Evolutionary conservation across 140 eudicot species (phyloP), one percentile per base, ranked within the genome.

Genomic region (Bidens hawaiensis): DNA sequence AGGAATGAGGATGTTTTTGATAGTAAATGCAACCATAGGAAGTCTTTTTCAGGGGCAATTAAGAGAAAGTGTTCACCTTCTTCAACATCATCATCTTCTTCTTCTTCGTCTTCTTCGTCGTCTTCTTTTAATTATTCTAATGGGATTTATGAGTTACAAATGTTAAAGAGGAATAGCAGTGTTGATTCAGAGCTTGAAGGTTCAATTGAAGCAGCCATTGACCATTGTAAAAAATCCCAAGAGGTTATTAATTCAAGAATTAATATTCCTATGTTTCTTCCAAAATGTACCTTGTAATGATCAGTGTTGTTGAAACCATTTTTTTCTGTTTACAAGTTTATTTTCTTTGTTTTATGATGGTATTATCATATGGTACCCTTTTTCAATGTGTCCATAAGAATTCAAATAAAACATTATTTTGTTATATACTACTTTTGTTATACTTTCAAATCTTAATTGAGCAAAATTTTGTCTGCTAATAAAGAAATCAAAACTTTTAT

Each of bases 191-290:
- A 90, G 74, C 65, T 73, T 40, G 97, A 83, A 62, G 78, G 83
- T 38, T 79, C 95, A 24, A 86, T 90, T 67, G 90, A 90, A 51
- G 89, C 94, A 30, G 97, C 97, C 41, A 90, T 90, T 76, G 97
- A 94, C 65, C 88, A 90, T 68, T 90, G 97, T 69, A 89, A 89
- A 69, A 85, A 76, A 53, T 80, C 97, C 54, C 91, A 78, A 45
- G 73, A 77, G 80, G 52, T 49, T 38, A 63, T 67, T 50, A 54
- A 38, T 56, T 53, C 75, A 36, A 83, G 30, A 65, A 72, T 40
- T 27, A n/a, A n/a, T n/a, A n/a, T 40, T 27, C 33, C 64, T 62
- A 70, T 48, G 66, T 55, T n/a, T n/a, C n/a, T n/a, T n/a, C n/a
- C n/a, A n/a, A 62, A 63, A 45, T 72, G 75, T 73, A 71, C 66